These are phyloP conservation scores for Zygoascus biomembranicola DNA, from an alignment of 805 yeast species.

Conservation along the genomic window DNA sequence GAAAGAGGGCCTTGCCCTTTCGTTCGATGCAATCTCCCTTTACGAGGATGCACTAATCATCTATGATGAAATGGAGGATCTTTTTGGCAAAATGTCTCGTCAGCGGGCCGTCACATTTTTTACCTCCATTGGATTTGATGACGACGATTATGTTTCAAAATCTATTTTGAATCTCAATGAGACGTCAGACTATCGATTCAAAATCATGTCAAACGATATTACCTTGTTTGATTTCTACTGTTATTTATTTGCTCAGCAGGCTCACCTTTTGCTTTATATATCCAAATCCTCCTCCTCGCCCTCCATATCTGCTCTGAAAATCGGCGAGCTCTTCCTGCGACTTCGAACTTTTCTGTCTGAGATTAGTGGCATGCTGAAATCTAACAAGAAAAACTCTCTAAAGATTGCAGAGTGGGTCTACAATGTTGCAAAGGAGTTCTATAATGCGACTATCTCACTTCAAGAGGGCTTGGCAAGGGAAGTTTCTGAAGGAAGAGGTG, in stretches of 20 bases:
- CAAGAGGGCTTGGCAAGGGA: slow-evolving; percentile 28
- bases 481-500: slow-evolving; percentile 34
- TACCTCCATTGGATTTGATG: slow-evolving; percentile 23
- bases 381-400: slow-evolving; percentile 15
- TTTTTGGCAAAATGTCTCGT: slow-evolving; percentile 20
- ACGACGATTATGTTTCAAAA: slow-evolving; percentile 5
- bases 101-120: slow-evolving; percentile 26
- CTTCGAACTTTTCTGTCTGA: slow-evolving; percentile 35
- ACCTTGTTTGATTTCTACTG: slow-evolving; percentile 33
- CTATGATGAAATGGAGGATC: slow-evolving; percentile 38
- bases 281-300: slow-evolving; percentile 21
- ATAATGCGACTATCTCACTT: slow-evolving; percentile 22
- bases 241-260: slow-evolving; percentile 31
- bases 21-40: slow-evolving; percentile 47
- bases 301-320: slow-evolving; percentile 14
- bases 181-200: slow-evolving; percentile 17
- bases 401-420: slow-evolving; percentile 29
- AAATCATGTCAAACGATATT: slow-evolving; percentile 29
- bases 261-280: slow-evolving; percentile 25
- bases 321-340: slow-evolving; percentile 25
- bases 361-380: slow-evolving; percentile 23
- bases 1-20: slow-evolving; percentile 44
- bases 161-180: slow-evolving; percentile 15
- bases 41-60: slow-evolving; percentile 51
- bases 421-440: slow-evolving; percentile 36